Base-by-base conservation (phyloP, 305 asterid genomes). In the Solanum hybrid region DNA sequence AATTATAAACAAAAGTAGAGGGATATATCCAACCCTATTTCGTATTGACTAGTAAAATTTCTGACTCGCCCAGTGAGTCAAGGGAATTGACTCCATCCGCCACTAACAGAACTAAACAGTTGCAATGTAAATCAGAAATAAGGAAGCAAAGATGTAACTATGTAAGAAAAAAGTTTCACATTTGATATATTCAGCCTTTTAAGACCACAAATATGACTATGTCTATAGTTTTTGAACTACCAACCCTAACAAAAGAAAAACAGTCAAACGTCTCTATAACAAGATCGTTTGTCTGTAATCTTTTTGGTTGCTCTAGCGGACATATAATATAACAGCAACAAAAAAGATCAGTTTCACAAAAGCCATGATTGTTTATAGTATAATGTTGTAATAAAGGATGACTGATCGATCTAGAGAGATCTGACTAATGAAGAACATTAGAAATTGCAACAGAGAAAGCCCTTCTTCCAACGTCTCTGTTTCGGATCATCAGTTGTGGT, bases 371-470 rank as follows among this genome's bases (percentile, higher is more conserved):
- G 80, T 29, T 64, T 74, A 74, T 29, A 29, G 80, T 29, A 14
- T 0, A 71, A 71, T 71, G 35, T 26, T 71, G 78, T 71, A 26
- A 71, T 71, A 71, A 26, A 71, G 10, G 78, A 74, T 74, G 80
- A 29, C 37, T 29, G 80, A 74, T 74, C 2, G 26, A 64, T 64
- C 73, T 26, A 26, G 77, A 71, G 34, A 71, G 77, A 26, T 26
- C 20, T 2, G 22, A 16, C 80, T 74, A 74, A 74, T 24, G 6
- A 69, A 84, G 31, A 51, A 90, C 22, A 69, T 93, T 87, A 97
- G 95, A 97, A 96, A 94, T 94, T 94, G 95, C 98, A 97, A 95
- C 99, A 97, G 75, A 95, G 93, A 86, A 97, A 90, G 57, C 98
- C 95, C 46, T 94, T 92, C 91, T 91, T 95, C 99, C 99, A 97